phyloP scores from a whole-genome alignment of 345 rosid genomes.

The Camelina sativa region DNA sequence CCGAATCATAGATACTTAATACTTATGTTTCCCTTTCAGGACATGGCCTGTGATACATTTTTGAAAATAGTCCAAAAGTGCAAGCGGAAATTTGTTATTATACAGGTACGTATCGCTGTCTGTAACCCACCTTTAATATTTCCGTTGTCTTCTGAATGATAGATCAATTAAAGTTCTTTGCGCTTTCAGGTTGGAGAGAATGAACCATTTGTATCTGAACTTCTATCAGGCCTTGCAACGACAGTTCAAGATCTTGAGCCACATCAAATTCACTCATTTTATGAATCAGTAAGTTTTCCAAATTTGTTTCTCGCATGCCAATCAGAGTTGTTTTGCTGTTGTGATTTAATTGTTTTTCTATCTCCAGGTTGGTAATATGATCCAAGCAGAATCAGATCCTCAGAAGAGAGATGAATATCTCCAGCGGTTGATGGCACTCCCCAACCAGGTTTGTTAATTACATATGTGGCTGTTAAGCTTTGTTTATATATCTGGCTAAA shows the following conservation, averaged over 20 bases:
- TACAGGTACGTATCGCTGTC: conserved; percentile 63
- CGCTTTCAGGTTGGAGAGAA: conserved; percentile 88
- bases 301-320: conserved; percentile 4
- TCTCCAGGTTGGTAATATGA: conserved; percentile 92
- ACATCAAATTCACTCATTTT: conserved; percentile 96
- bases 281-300: conserved; percentile 79
- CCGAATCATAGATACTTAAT: conserved; percentile 10
- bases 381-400: conserved; percentile 96
- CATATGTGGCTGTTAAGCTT: conserved; percentile 8
- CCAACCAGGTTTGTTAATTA: conserved; percentile 70
- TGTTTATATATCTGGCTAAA: conserved; percentile 30
- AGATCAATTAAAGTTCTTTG: conserved; percentile 7
- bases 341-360: conserved; percentile 9
- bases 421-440: conserved; percentile 92
- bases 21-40: conserved; percentile 53
- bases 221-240: conserved; percentile 85
- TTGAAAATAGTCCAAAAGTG: conserved; percentile 99
- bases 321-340: conserved; percentile 17
- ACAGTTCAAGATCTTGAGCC: conserved; percentile 99
- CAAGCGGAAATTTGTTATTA: conserved; percentile 91
- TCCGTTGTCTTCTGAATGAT: conserved; percentile 17
- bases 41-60: conserved; percentile 99
- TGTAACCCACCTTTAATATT: conserved; percentile 5
- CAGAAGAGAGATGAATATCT: conserved; percentile 97
- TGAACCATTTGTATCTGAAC: conserved; percentile 99